phyloP scores from a whole-genome alignment of 371 early-diverging fungal genomes.

The Nematocida sp. region DNA sequence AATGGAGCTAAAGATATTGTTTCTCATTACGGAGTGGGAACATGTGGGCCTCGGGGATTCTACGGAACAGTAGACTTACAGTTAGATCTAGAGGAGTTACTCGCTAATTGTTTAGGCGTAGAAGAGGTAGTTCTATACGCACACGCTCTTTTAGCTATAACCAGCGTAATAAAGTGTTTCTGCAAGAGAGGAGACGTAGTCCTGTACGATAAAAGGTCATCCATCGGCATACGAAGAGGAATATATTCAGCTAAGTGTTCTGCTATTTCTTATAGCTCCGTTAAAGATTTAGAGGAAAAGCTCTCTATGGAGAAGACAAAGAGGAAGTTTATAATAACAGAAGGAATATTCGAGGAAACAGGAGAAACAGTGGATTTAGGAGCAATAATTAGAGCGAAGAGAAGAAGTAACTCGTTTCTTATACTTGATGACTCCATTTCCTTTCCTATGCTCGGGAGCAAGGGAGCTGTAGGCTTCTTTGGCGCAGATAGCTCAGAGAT shows the following conservation, averaged over 20 bases:
- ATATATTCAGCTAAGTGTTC: constrained; percentile 57
- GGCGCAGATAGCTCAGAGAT: constrained; percentile 73
- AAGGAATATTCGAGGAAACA: constrained; percentile 84
- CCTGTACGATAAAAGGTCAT: constrained; percentile 69
- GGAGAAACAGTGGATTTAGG: constrained; percentile 83
- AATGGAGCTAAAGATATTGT: constrained; percentile 66
- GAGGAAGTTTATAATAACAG: constrained; percentile 84
- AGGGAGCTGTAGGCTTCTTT: constrained; percentile 80
- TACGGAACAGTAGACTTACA: constrained; percentile 98
- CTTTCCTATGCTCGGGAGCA: constrained; percentile 80
- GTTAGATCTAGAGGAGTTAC: constrained; percentile 80
- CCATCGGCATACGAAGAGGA: constrained; percentile 64
- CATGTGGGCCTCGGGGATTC: constrained; percentile 95
- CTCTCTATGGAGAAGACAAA: constrained; percentile 63
- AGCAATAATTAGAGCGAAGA: constrained; percentile 78
- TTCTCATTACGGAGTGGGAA: constrained; percentile 90
- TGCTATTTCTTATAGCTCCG: constrained; percentile 55
- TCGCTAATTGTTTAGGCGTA: constrained; percentile 79
- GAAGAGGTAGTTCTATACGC: constrained; percentile 90
- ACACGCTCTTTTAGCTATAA: constrained; percentile 85
- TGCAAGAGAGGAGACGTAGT: constrained; percentile 83
- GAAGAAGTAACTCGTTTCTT: constrained; percentile 87
- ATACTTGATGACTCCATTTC: constrained; percentile 89
- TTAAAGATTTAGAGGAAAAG: constrained; percentile 56
- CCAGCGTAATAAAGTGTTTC: constrained; percentile 90